phyloP scores from a whole-genome alignment of 257 asterid species.

The Catharanthus roseus region DNA sequence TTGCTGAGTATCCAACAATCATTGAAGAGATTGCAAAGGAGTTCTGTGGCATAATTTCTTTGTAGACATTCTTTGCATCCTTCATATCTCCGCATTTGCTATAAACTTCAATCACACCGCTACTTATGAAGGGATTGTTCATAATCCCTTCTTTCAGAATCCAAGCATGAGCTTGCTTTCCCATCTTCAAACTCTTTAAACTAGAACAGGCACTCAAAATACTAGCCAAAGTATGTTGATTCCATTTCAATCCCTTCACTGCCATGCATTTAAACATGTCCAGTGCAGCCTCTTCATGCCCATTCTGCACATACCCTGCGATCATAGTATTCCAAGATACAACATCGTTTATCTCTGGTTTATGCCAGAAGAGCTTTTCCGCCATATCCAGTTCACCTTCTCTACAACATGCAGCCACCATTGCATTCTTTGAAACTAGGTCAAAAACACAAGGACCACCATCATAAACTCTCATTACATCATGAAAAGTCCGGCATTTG shows the following conservation, averaged over 20 bases:
- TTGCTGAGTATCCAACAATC: slow-evolving; percentile 67
- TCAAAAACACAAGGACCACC: slow-evolving; percentile 35
- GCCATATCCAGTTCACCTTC: slow-evolving; percentile 74
- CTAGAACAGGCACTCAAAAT: slow-evolving; percentile 59
- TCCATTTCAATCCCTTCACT: slow-evolving; percentile 42
- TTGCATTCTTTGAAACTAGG: slow-evolving; percentile 62
- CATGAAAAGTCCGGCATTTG: slow-evolving; percentile 57
- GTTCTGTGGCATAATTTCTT: slow-evolving; percentile 30
- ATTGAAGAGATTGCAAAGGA: slow-evolving; percentile 51
- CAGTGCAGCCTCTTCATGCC: slow-evolving; percentile 51
- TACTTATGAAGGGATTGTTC: slow-evolving; percentile 54
- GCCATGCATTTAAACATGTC: slow-evolving; percentile 53
- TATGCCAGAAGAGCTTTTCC: slow-evolving; percentile 34
- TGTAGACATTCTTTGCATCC: slow-evolving; percentile 47
- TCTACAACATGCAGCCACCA: slow-evolving; percentile 81
- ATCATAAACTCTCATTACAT: slow-evolving; percentile 45
- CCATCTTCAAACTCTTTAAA: slow-evolving; percentile 50
- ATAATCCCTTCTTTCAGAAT: slow-evolving; percentile 53
- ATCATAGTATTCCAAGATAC: slow-evolving; percentile 91
- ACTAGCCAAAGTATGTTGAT: slow-evolving; percentile 60
- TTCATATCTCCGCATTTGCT: slow-evolving; percentile 60
- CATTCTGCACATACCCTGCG: slow-evolving; percentile 61
- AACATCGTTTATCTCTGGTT: slow-evolving; percentile 47
- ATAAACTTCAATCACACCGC: slow-evolving; percentile 72
- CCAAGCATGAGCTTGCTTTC: slow-evolving; percentile 75